Base-by-base conservation (phyloP, 768 basidiomycete species). In the Rhodotorula graminis region DNA sequence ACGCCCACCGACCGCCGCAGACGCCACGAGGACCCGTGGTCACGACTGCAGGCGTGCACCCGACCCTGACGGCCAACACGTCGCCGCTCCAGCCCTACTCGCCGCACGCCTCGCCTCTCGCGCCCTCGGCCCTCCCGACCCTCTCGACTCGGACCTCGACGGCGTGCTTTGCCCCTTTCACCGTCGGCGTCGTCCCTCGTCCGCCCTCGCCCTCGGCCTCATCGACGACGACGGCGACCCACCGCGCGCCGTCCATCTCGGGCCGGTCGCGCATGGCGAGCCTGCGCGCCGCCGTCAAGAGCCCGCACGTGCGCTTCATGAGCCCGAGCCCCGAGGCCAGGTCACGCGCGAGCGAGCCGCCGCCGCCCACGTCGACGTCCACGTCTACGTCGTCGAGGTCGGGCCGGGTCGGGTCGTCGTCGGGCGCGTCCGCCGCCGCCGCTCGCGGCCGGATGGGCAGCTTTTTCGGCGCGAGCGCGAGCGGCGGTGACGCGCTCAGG, bases 231-330 rank as follows among this genome's bases (percentile, higher is more conserved):
- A n/a, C 25, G 33, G 21, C 18, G 31, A 33, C 40, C 19, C 27
- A 31, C 46, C 46, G 46, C n/a, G 31, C 59, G 42, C n/a, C 61
- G 33, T 29, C 53, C 19, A 18, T 12, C 29, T n/a, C 33, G 29
- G 19, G 15, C 25, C 21, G 12, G 33, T 23, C 9, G 12, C 15
- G 65, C 4, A 58, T 58, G 65, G 62, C 61, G 29, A 25, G 42
- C 25, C 50, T 72, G 23, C 61, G 71, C n/a, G 62, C 50, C 1
- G 61, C 56, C 23, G 65, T 66, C 14, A 16, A 37, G 27, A 49
- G 53, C 18, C 70, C 70, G 50, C 70, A 71, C 55, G 70, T 71
- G 52, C 42, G 70, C 21, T 71, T 71, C 61, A 57, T 66, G 56
- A 57, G 56, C 56, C 56, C 56, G 33, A 57, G 33, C 33, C 31